Evolutionary conservation across 345 rosid genomes (phyloP).

Genomic region (Gossypium anomalum): DNA sequence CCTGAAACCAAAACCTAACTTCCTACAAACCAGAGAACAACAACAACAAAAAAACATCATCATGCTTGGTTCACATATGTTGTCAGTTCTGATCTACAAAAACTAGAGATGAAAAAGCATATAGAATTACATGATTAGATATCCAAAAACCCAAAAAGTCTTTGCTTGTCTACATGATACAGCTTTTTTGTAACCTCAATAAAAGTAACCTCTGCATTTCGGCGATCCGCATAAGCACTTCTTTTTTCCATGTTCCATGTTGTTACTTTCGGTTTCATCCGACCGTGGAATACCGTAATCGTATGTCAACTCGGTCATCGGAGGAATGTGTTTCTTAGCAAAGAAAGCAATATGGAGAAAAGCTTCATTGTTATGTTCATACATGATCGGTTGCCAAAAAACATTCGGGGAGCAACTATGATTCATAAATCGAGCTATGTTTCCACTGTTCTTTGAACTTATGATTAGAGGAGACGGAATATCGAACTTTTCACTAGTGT

Average conservation of each 20-base stretch:
- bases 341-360: conserved; percentile 59
- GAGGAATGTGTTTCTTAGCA: conserved; percentile 69
- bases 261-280: conserved; percentile 24
- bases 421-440: conserved; percentile 88
- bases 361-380: conserved; percentile 38
- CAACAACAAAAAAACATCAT: background rate
- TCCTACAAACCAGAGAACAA: background rate
- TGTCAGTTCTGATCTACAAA: background rate
- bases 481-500: conserved; percentile 37
- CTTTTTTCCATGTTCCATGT: conserved; percentile 30
- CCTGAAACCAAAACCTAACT: too few relatives aligned
- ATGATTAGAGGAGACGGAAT: conserved; percentile 60
- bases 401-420: conserved; percentile 86
- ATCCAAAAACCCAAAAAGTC: background rate
- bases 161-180: background rate
- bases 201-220: conserved; percentile 44
- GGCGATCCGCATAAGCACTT: conserved; percentile 68
- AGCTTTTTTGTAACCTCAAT: background rate
- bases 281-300: conserved; percentile 55
- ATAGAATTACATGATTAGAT: background rate
- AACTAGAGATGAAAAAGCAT: background rate
- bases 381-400: conserved; percentile 77
- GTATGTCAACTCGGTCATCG: conserved; percentile 80
- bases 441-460: conserved; percentile 69
- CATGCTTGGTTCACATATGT: background rate